A percentile compares a stretch with the other conserved stretches of the same genome.
phyloP scores from a whole-genome alignment of 1,284 basidiomycete species.

The Papiliotrema flavescens region DNA sequence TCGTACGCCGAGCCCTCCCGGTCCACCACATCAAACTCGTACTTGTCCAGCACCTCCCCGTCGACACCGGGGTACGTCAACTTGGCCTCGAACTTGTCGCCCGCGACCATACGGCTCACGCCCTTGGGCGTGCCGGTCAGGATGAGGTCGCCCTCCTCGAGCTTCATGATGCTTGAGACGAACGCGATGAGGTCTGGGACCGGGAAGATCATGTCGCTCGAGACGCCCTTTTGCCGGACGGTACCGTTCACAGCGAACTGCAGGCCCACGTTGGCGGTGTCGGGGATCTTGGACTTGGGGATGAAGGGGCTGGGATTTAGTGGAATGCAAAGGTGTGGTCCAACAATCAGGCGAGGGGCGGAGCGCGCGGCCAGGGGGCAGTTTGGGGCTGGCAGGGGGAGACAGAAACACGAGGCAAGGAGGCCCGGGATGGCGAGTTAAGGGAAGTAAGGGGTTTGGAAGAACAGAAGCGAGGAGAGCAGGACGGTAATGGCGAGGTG shows the following conservation, averaged over 20 bases:
- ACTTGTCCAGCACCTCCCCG: slow-evolving; percentile 58
- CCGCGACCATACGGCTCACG: slow-evolving; percentile 71
- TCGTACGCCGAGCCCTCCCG: slow-evolving; percentile 65
- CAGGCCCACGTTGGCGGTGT: slow-evolving; percentile 67
- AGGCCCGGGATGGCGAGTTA: background rate
- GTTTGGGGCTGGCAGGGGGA: no score
- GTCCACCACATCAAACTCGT: slow-evolving; percentile 64
- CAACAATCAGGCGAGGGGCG: no score
- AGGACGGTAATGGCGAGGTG: no score
- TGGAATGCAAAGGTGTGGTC: slow-evolving; percentile 15
- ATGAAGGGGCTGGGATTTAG: slow-evolving; percentile 65
- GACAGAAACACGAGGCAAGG: slow-evolving; percentile 1
- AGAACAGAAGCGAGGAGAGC: background rate
- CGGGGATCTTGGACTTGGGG: slow-evolving; percentile 64
- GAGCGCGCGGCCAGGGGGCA: no score
- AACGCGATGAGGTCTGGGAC: slow-evolving; percentile 89
- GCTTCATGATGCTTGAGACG: slow-evolving; percentile 89
- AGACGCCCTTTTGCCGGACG: slow-evolving; percentile 78
- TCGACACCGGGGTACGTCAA: slow-evolving; percentile 58
- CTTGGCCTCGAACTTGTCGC: slow-evolving; percentile 74
- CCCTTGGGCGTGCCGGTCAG: slow-evolving; percentile 86
- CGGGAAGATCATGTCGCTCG: slow-evolving; percentile 87
- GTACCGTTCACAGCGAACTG: slow-evolving; percentile 68
- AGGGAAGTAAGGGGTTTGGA: background rate
- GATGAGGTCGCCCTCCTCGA: slow-evolving; percentile 89